These are phyloP conservation scores for Magnolia kwangsiensis DNA, from an alignment of 164 flowering plant species.

Conservation along the genomic window DNA sequence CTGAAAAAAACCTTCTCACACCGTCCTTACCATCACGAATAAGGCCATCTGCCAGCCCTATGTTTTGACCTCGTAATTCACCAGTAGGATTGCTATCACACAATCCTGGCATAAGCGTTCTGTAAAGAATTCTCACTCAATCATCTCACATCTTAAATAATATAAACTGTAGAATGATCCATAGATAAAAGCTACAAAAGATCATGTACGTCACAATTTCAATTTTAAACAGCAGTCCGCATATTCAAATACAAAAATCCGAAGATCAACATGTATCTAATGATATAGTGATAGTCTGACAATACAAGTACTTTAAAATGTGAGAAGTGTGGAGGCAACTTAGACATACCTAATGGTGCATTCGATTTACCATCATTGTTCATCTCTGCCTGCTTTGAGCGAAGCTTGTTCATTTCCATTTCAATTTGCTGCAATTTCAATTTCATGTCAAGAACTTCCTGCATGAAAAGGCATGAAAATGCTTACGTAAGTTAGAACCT, in stretches of 20 bases:
- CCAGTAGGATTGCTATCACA: too few species aligned
- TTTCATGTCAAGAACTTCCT: conserved; percentile 36
- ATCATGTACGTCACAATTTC: too few species aligned
- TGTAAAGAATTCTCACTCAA: too few species aligned
- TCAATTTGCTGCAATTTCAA: conserved; percentile 30
- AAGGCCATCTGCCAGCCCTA: too few species aligned
- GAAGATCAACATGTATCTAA: background rate
- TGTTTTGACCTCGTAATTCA: too few species aligned
- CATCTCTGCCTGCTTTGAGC: conserved; percentile 20
- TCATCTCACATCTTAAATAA: too few species aligned
- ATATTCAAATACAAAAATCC: background rate
- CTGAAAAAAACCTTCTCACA: too few species aligned
- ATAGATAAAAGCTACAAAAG: too few species aligned
- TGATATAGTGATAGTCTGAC: background rate
- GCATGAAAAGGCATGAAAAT: conserved; percentile 15
- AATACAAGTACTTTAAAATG: background rate
- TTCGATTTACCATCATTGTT: conserved; percentile 17
- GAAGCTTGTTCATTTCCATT: conserved; percentile 31
- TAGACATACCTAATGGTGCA: conserved; percentile 17
- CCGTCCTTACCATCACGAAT: too few species aligned
- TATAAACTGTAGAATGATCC: too few species aligned
- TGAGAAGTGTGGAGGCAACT: conserved; percentile 1
- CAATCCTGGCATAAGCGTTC: too few species aligned
- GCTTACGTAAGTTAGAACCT: conserved; percentile 1
- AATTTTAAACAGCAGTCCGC: background rate